phyloP scores from a whole-genome alignment of 768 basidiomycete genomes.

The Hemileccinum rubropunctum region DNA sequence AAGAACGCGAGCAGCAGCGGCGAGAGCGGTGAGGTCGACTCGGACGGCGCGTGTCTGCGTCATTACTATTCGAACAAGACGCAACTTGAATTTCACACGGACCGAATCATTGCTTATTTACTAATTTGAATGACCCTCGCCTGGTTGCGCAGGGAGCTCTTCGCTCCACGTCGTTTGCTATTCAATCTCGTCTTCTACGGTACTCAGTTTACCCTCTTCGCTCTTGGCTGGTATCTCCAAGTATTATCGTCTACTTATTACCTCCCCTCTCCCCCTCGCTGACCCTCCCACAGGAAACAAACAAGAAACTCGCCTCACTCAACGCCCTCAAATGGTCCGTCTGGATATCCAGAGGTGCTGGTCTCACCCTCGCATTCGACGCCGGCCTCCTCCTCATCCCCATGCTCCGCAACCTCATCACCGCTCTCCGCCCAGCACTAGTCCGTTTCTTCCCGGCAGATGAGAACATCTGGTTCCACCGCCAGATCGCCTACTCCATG shows the following conservation, averaged over 20 bases:
- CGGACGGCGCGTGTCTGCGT: no score
- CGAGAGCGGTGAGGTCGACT: constrained; percentile 63
- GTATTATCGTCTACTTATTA: constrained; percentile 34
- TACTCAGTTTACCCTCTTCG: constrained; percentile 69
- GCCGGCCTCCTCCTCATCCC: constrained; percentile 86
- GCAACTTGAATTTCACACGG: background rate
- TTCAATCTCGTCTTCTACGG: constrained; percentile 84
- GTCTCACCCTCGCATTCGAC: constrained; percentile 84
- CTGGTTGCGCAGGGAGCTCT: constrained; percentile 74
- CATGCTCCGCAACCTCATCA: constrained; percentile 86
- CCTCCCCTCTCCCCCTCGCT: background rate
- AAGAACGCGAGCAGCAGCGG: constrained; percentile 64
- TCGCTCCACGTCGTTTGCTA: constrained; percentile 56
- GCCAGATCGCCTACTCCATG: constrained; percentile 92
- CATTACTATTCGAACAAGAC: background rate
- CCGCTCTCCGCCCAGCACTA: constrained; percentile 75
- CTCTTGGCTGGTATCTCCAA: constrained; percentile 88
- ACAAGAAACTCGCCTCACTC: constrained; percentile 65
- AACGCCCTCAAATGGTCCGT: constrained; percentile 82
- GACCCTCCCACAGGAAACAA: constrained; percentile 45
- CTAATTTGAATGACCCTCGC: no score
- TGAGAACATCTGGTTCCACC: constrained; percentile 95
- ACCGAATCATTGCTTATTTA: no score
- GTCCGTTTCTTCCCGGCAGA: constrained; percentile 88
- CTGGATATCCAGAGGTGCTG: constrained; percentile 89